phyloP scores from a whole-genome alignment of 345 rosid genomes.

The Citrus sp. region DNA sequence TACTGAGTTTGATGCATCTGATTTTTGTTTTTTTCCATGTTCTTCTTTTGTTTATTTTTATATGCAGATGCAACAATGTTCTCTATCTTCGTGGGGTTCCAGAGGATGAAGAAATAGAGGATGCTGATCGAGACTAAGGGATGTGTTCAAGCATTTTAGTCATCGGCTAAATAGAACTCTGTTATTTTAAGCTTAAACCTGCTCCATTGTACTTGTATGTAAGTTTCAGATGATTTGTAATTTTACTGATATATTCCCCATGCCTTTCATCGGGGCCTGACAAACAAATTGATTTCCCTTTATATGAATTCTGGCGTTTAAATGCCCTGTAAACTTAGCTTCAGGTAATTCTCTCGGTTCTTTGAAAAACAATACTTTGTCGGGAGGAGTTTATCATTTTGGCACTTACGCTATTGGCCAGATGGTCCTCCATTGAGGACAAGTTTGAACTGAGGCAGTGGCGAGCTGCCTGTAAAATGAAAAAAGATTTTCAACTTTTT shows the following conservation, averaged over 20 bases:
- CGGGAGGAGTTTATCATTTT: no score
- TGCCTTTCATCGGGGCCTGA: not conserved
- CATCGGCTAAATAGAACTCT: not conserved
- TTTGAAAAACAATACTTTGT: no score
- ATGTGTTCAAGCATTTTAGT: not conserved
- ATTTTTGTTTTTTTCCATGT: not conserved
- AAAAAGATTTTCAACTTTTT: no score
- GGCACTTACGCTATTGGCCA: no score
- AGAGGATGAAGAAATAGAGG: slow-evolving; percentile 88
- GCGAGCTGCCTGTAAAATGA: no score
- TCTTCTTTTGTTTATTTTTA: not conserved
- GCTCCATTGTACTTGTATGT: not conserved
- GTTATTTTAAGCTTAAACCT: not conserved
- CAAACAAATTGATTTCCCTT: not conserved
- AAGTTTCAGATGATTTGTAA: not conserved
- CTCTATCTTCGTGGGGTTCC: slow-evolving; percentile 90
- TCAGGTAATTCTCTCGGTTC: not conserved
- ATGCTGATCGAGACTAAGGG: slow-evolving; percentile 59
- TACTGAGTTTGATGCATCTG: not conserved
- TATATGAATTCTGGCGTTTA: not conserved
- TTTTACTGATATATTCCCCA: not conserved
- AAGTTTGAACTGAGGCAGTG: no score
- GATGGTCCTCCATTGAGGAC: no score
- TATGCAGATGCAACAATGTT: slow-evolving; percentile 85
- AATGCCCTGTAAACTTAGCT: not conserved